Evolutionary conservation across 129 eudicot genomes (phyloP).

Genomic region (Helianthus tuberosus): DNA sequence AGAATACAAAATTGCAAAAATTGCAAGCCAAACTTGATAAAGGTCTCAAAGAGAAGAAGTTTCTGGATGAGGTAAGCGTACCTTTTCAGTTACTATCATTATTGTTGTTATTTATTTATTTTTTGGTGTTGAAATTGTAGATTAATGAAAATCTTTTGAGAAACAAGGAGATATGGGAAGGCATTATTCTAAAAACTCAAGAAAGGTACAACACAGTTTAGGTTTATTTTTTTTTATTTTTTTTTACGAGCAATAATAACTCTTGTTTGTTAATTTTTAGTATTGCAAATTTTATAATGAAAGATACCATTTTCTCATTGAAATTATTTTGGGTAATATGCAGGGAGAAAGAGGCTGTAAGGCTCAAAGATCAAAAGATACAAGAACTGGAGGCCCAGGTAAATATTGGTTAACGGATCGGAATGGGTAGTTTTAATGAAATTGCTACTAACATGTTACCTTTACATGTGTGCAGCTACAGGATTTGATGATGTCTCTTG

Average conservation of each 20-base stretch:
- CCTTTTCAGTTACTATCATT: not conserved
- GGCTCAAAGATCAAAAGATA: conserved; percentile 67
- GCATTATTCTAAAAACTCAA: conserved; percentile 59
- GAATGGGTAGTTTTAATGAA: not conserved
- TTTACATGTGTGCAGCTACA: conserved; percentile 28
- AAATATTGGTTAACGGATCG: not conserved
- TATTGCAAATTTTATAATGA: not conserved
- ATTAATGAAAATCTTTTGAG: conserved; percentile 73
- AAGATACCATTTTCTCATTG: not conserved
- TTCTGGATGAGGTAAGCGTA: conserved; percentile 63
- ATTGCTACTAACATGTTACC: not conserved
- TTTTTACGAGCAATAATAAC: not conserved
- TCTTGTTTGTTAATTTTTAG: not conserved
- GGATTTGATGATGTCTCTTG: conserved; percentile 37
- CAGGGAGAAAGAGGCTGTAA: conserved; percentile 68
- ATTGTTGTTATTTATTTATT: not conserved
- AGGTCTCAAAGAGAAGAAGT: conserved; percentile 61
- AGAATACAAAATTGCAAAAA: conserved; percentile 64
- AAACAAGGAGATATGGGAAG: conserved; percentile 78
- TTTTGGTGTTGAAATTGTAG: conserved; percentile 39
- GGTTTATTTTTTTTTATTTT: too few species aligned
- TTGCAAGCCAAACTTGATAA: conserved; percentile 72
- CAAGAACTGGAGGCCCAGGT: conserved; percentile 88
- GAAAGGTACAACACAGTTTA: conserved; percentile 48
- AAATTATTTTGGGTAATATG: conserved; percentile 17